These are phyloP conservation scores for Skeletonema marinoi DNA, from an alignment of 108 stramenopile species.

Conservation along the genomic window DNA sequence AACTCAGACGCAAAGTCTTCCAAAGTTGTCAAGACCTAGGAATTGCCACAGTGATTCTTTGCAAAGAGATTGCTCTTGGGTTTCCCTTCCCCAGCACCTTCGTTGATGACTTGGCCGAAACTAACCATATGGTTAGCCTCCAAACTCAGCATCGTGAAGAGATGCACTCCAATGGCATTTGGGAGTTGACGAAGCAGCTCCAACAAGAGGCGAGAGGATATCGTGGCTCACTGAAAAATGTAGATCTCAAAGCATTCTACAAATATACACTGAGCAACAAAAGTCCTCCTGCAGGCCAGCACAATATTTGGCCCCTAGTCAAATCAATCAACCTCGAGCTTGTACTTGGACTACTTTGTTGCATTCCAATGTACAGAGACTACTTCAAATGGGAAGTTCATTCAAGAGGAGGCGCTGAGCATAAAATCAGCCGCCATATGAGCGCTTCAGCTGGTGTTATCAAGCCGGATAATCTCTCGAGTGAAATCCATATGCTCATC, in stretches of 20 bases:
- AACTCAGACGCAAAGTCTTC: slow-evolving; percentile 23
- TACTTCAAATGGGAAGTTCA: slow-evolving; percentile 37
- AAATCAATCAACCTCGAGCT: slow-evolving; percentile 40
- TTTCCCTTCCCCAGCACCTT: slow-evolving; percentile 34
- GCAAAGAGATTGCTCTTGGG: slow-evolving; percentile 16
- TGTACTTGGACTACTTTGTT: slow-evolving; percentile 28
- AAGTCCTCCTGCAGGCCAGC: slow-evolving; percentile 8
- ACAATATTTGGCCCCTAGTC: slow-evolving; percentile 30
- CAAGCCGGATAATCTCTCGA: slow-evolving; percentile 22
- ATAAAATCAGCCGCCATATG: slow-evolving; percentile 17
- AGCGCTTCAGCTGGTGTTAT: slow-evolving; percentile 13
- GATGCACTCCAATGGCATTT: slow-evolving; percentile 17
- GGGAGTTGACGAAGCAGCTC: slow-evolving; percentile 25
- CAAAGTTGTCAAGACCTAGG: slow-evolving; percentile 31
- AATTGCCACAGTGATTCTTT: slow-evolving; percentile 33
- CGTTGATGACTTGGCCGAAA: slow-evolving; percentile 24
- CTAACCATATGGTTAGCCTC: slow-evolving; percentile 37
- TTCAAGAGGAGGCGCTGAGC: slow-evolving; percentile 17
- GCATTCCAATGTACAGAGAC: slow-evolving; percentile 38
- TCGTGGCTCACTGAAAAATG: slow-evolving; percentile 10
- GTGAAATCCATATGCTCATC: slow-evolving; percentile 33
- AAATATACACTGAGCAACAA: slow-evolving; percentile 32
- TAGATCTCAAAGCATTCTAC: slow-evolving; percentile 25
- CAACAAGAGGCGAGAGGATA: slow-evolving; percentile 6
- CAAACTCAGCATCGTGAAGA: slow-evolving; percentile 24